Evolutionary conservation across 2,329 filamentous ascomycete genomes (phyloP).

Genomic region (Shiraia bambusicola): DNA sequence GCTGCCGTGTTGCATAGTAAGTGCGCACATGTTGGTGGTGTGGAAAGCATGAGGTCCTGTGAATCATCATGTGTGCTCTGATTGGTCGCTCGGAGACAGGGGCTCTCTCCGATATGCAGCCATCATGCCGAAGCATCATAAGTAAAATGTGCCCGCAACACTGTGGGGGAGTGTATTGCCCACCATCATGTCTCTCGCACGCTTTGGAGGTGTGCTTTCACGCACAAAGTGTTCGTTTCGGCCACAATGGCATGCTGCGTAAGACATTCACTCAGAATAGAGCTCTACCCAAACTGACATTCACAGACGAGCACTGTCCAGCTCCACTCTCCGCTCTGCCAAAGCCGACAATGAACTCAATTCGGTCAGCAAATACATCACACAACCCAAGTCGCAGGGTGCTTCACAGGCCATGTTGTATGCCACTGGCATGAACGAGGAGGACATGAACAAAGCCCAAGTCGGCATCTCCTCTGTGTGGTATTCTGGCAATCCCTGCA

Average conservation of each 20-base stretch:
- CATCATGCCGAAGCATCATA: constrained; percentile 22
- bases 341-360: constrained; percentile 56
- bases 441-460: constrained; percentile 93
- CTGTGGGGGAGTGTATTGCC: constrained; percentile 19
- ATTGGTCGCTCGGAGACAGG: constrained; percentile 23
- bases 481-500: constrained; percentile 98
- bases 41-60: neutral
- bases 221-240: constrained; percentile 34
- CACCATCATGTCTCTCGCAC: constrained; percentile 39
- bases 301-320: constrained; percentile 40
- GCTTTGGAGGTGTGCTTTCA: constrained; percentile 36
- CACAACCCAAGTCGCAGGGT: constrained; percentile 96
- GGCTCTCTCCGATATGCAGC: constrained; percentile 26
- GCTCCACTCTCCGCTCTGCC: constrained; percentile 31
- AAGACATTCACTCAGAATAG: constrained; percentile 8
- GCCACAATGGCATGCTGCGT: constrained; percentile 39
- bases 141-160: constrained; percentile 28
- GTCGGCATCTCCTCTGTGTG: constrained; percentile 97
- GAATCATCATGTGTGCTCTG: constrained; percentile 16
- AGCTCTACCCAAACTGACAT: constrained; percentile 16
- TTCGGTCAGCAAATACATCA: constrained; percentile 80
- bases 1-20: neutral
- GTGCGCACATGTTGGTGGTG: neutral
- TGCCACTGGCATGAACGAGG: constrained; percentile 82
- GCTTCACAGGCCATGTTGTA: constrained; percentile 99